These are phyloP conservation scores for Kodamaea ohmeri DNA, from an alignment of 1,139 yeast species.

Conservation along the genomic window DNA sequence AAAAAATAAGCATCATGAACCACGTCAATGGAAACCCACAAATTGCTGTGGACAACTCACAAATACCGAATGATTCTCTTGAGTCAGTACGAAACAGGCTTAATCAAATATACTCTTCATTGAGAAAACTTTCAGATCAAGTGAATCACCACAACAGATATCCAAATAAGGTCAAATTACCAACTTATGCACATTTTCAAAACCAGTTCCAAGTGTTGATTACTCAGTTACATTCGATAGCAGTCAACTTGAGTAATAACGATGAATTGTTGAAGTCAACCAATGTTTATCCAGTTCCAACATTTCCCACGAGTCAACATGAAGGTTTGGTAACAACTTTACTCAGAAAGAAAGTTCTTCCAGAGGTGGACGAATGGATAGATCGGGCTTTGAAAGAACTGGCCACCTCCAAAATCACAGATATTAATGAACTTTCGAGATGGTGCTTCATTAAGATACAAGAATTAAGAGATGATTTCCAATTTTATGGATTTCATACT, in stretches of 20 bases:
- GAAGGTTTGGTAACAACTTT: slow-evolving; percentile 80
- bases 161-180: slow-evolving; percentile 37
- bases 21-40: slow-evolving; percentile 5
- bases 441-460: slow-evolving; percentile 61
- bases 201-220: slow-evolving; percentile 80
- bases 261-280: slow-evolving; percentile 59
- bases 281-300: slow-evolving; percentile 78
- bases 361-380: slow-evolving; percentile 90
- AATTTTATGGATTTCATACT: slow-evolving; percentile 60
- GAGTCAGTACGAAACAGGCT: slow-evolving; percentile 44
- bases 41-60: slow-evolving; percentile 21
- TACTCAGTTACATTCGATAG: slow-evolving; percentile 75
- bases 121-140: slow-evolving; percentile 44
- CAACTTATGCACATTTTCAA: slow-evolving; percentile 51
- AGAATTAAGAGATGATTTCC: slow-evolving; percentile 53
- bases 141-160: slow-evolving; percentile 40
- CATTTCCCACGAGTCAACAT: slow-evolving; percentile 81
- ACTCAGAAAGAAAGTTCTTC: slow-evolving; percentile 79
- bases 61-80: slow-evolving; percentile 39
- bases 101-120: slow-evolving; percentile 45
- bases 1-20: slow-evolving; percentile 2
- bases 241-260: slow-evolving; percentile 62
- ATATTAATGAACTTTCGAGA: slow-evolving; percentile 51
- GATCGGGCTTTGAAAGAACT: slow-evolving; percentile 48
- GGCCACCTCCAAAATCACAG: slow-evolving; percentile 24